Evolutionary conservation across 2,329 filamentous ascomycete genomes (phyloP).

Genomic region (Atkinsonella hypoxylon): DNA sequence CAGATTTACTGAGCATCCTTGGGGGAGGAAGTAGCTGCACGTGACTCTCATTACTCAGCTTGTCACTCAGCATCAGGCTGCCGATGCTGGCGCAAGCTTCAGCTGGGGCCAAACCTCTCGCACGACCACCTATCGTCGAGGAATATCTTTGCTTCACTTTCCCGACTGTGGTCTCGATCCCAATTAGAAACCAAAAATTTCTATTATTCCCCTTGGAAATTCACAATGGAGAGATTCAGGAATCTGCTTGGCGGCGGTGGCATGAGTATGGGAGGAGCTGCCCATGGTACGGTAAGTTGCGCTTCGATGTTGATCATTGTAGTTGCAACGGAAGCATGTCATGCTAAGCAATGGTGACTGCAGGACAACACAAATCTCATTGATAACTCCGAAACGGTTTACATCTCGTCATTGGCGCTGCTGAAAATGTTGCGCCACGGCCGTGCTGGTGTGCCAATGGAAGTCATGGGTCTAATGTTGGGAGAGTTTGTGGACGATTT

Average conservation of each 20-base stretch:
- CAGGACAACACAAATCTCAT: slow-evolving; percentile 87
- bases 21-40: slow-evolving; percentile 4
- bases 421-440: slow-evolving; percentile 98
- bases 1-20: too few relatives aligned
- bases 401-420: slow-evolving; percentile 93
- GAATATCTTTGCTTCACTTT: background rate
- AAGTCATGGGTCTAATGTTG: slow-evolving; percentile 99
- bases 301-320: background rate
- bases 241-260: slow-evolving; percentile 72
- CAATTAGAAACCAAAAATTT: background rate
- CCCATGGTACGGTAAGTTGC: slow-evolving; percentile 27
- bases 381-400: slow-evolving; percentile 98
- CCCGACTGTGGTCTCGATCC: background rate
- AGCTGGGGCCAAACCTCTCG: background rate
- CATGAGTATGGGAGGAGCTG: slow-evolving; percentile 45
- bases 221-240: slow-evolving; percentile 77
- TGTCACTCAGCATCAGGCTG: slow-evolving; percentile 7
- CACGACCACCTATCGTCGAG: background rate
- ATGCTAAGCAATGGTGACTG: background rate
- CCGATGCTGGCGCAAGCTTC: slow-evolving; percentile 7
- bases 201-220: slow-evolving; percentile 12
- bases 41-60: slow-evolving; percentile 12
- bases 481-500: slow-evolving; percentile 99
- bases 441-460: slow-evolving; percentile 95
- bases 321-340: background rate